Base-by-base conservation (phyloP, 1,139 yeast genomes). In the Candida pseudocylindracea region DNA sequence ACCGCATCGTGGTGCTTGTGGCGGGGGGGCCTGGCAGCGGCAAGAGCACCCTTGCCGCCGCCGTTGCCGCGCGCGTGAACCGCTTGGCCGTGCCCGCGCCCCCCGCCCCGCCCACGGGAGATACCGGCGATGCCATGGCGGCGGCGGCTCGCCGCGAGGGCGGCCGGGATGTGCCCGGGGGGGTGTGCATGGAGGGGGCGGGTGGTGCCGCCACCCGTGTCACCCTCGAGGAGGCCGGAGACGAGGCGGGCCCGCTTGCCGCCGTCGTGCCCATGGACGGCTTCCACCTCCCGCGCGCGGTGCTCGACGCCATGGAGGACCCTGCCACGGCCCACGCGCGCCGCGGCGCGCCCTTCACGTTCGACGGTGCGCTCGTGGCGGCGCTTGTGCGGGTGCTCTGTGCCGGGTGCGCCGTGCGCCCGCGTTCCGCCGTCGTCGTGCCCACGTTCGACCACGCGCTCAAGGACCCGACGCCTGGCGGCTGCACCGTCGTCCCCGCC, bases 301-400 rank as follows among this genome's bases (percentile, higher is more conserved):
- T 67, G 33, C 53, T 85, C 27, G 57, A 53, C 24, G 39, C 50
- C 32, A 60, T 76, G 46, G 50, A 55, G 3, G 63, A 80, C 41
- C 59, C 79, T 0, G 56, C 46, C 7, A 57, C 53, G 29, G 88
- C 93, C 0, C 53, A 69, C 29, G 49, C 54, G 29, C 55, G 81
- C 39, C 61, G 95, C 33, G 95, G 95, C 0, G 76, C 93, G 1
- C 91, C 93, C 1, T 68, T 63, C 43, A 81, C 95, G 0, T 83
- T 83, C 51, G 83, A 85, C 46, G 63, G 79, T 5, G 43, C 48
- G 7, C 47, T 45, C 12, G 57, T 58, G 37, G 42, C 57, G 12
- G 38, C 37, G 2, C 40, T 49, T 29, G 47, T 59, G 1, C 36
- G 40, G 15, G 20, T 15, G 20, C 20, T 15, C n/a, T 15, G 20